phyloP scores from a whole-genome alignment of 1,139 yeast species.

The Lodderomyces theae region DNA sequence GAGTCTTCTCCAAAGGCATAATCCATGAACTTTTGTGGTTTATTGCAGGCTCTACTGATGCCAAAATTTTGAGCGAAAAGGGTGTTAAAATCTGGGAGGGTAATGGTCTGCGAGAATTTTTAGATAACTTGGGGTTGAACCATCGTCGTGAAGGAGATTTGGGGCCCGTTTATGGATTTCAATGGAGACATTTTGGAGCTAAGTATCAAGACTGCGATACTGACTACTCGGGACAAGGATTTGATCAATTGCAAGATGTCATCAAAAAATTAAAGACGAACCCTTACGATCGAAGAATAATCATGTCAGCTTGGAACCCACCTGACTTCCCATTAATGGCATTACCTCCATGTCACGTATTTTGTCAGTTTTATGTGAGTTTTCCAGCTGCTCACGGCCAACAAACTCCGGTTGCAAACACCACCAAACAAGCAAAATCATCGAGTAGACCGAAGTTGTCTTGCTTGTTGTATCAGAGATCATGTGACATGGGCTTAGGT shows the following conservation, averaged over 20 bases:
- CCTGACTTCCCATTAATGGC: constrained; percentile 94
- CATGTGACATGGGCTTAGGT: constrained; percentile 99
- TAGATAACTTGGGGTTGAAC: constrained; percentile 77
- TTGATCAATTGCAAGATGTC: constrained; percentile 81
- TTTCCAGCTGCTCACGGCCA: constrained; percentile 57
- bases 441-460: constrained; percentile 61
- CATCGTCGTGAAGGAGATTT: constrained; percentile 88
- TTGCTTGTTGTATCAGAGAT: constrained; percentile 89
- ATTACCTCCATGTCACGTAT: constrained; percentile 96
- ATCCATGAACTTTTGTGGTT: constrained; percentile 92
- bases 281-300: constrained; percentile 92
- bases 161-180: constrained; percentile 98
- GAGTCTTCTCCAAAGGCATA: constrained; percentile 86
- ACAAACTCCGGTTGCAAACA: neutral
- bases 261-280: constrained; percentile 77
- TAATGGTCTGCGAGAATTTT: constrained; percentile 90
- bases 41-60: constrained; percentile 85
- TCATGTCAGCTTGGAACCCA: constrained; percentile 98
- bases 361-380: constrained; percentile 90
- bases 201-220: constrained; percentile 80
- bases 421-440: constrained; percentile 17
- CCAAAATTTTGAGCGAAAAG: constrained; percentile 68
- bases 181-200: constrained; percentile 99
- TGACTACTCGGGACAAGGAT: constrained; percentile 84
- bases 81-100: constrained; percentile 99